Base-by-base conservation (phyloP, 352 stramenopile genomes). In the Globisporangium takayamanum region DNA sequence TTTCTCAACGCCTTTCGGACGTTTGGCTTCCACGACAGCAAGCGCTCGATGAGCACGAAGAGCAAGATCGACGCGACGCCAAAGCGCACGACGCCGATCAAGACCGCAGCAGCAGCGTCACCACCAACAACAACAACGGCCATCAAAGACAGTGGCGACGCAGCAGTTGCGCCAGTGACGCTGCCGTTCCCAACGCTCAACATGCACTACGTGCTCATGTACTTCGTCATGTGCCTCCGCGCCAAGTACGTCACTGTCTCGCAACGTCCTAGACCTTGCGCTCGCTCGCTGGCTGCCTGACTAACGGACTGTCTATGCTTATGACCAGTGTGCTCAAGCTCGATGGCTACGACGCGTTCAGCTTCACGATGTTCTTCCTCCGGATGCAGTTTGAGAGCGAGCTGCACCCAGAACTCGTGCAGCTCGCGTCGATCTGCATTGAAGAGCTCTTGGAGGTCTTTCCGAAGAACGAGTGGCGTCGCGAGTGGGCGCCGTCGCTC, bases 291-390 rank as follows among this genome's bases (percentile, higher is more conserved):
- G 3, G 18, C 12, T 48, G 22, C n/a, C 7, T 50, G 46, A 46
- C 15, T n/a, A 20, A 46, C 15, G 44, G 44, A 30, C 20, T 33
- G 46, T n/a, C 46, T 16, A 20, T 49, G 22, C n/a, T n/a, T 25
- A 30, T 53, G 25, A 54, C 20, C n/a, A 73, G 67, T 6, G 63
- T 74, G 45, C 66, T 94, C 14, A 74, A 58, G 12, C 64, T 89
- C 28, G 75, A 89, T 49, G 76, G 76, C 11, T 91, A 91, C 60
- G 84, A 94, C 51, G 76, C 80, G 11, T 91, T 90, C 65, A 88
- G 80, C 64, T 89, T 89, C 60, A 89, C 78, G 10, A 89, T 92
- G 72, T 94, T 94, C 49, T 91, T 94, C 56, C 55, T 94, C 48
- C 81, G 82, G 18, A 92, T 94, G 79, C 84, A 94, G 55, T 94